Percentiles rank a stretch among this genome's conserved stretches.
Evolutionary conservation across 345 rosid species (phyloP).

Genomic region (Eucalyptus curtisii): DNA sequence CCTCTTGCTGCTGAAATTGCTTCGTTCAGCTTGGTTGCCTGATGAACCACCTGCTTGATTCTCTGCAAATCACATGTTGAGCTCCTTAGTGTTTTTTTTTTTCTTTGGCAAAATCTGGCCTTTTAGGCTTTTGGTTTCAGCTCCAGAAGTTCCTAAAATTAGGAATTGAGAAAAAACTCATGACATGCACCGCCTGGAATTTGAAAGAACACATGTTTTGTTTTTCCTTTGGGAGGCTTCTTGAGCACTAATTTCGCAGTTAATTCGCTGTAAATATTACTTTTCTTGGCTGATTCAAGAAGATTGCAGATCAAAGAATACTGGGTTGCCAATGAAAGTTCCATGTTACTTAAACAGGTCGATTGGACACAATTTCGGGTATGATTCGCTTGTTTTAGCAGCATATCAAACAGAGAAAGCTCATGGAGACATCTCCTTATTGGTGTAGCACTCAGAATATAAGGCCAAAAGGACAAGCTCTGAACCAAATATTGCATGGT

Average conservation of each 20-base stretch:
- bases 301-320: background rate
- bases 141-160: background rate
- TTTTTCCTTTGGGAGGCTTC: background rate
- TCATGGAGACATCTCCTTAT: background rate
- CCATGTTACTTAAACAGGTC: background rate
- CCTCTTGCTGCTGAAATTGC: constrained; percentile 61
- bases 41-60: constrained; percentile 58
- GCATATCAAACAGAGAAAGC: background rate
- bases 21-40: constrained; percentile 50
- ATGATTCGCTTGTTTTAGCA: background rate
- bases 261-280: background rate
- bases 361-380: background rate
- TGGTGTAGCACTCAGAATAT: background rate
- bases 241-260: background rate
- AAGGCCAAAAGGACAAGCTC: background rate
- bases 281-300: background rate
- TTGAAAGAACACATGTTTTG: background rate
- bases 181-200: background rate
- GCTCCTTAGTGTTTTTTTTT: background rate
- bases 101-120: background rate
- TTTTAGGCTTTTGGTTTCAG: background rate
- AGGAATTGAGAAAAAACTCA: background rate
- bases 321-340: background rate
- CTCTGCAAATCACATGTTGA: constrained; percentile 18
- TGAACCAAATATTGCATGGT: background rate